Evolutionary conservation across 2,329 filamentous ascomycete genomes (phyloP).

Genomic region (Mariannaea sp.): DNA sequence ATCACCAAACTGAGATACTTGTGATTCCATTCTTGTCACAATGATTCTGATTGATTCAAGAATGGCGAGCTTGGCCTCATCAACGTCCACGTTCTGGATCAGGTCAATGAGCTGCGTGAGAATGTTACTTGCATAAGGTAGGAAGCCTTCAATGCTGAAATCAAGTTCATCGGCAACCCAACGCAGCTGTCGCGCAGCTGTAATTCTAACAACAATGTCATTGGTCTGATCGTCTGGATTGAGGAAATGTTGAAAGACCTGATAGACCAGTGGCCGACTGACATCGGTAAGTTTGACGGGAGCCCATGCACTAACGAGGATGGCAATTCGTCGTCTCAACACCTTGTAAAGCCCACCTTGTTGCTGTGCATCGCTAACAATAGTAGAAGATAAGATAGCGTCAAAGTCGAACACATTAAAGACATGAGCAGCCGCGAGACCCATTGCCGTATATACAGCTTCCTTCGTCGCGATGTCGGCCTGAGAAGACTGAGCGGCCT

Average conservation of each 20-base stretch:
- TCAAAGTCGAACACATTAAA: constrained; percentile 81
- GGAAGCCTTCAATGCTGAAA: constrained; percentile 74
- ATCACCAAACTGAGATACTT: constrained; percentile 72
- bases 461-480: constrained; percentile 83
- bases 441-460: constrained; percentile 91
- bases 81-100: constrained; percentile 77
- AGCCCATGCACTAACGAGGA: constrained; percentile 89
- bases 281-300: constrained; percentile 72
- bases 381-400: constrained; percentile 71
- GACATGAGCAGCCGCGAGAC: constrained; percentile 79
- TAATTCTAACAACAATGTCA: constrained; percentile 89
- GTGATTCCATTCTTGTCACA: constrained; percentile 79
- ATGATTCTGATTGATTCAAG: constrained; percentile 83
- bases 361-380: constrained; percentile 78
- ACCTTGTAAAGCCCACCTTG: constrained; percentile 71
- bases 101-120: constrained; percentile 75
- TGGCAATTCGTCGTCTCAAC: constrained; percentile 83
- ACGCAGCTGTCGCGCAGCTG: constrained; percentile 83
- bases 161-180: constrained; percentile 82
- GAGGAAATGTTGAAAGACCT: constrained; percentile 87
- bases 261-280: constrained; percentile 77
- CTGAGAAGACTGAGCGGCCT: constrained; percentile 69
- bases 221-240: constrained; percentile 78
- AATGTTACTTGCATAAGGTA: constrained; percentile 76
- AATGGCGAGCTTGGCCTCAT: constrained; percentile 89